Percentiles rank a stretch among this genome's conserved stretches.
Evolutionary conservation across 2,329 filamentous ascomycete species (phyloP).

Genomic region (Phyllosticta ampelicida): DNA sequence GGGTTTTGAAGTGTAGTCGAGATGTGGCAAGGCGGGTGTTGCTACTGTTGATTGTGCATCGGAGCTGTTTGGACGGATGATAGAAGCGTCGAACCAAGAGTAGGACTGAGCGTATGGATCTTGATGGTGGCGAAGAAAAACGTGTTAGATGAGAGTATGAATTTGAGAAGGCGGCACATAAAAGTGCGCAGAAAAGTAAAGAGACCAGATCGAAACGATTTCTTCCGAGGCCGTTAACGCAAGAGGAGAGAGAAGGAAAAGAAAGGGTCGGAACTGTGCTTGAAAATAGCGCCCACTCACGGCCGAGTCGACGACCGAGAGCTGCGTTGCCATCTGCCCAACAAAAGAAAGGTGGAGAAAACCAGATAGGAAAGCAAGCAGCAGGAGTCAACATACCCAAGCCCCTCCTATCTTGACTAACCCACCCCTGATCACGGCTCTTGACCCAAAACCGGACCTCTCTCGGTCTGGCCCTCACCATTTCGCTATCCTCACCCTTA

Average conservation of each 20-base stretch:
- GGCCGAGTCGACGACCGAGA: no score
- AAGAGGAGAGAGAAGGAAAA: no score
- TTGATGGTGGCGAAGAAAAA: background rate
- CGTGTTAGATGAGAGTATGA: background rate
- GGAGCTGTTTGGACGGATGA: slow-evolving; percentile 20
- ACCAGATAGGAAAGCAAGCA: background rate
- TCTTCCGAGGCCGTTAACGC: no score
- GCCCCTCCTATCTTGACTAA: slow-evolving; percentile 10
- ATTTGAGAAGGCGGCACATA: background rate
- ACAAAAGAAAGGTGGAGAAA: no score
- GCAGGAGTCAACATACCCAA: background rate
- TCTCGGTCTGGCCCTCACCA: slow-evolving; percentile 13
- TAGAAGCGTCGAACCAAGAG: slow-evolving; percentile 23
- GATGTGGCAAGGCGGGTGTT: background rate
- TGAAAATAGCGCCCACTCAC: no score
- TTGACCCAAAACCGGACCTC: slow-evolving; percentile 18
- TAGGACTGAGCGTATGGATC: slow-evolving; percentile 20
- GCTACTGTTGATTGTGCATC: background rate
- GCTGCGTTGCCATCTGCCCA: no score
- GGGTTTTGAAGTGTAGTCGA: background rate
- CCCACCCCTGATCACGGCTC: slow-evolving; percentile 25
- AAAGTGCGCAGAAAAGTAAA: no score
- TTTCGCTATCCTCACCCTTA: background rate
- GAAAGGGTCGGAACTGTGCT: no score
- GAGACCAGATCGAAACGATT: no score